Conservation (phyloP, 495 filamentous ascomycete genomes). For the Stereocaulon alpinum region DNA sequence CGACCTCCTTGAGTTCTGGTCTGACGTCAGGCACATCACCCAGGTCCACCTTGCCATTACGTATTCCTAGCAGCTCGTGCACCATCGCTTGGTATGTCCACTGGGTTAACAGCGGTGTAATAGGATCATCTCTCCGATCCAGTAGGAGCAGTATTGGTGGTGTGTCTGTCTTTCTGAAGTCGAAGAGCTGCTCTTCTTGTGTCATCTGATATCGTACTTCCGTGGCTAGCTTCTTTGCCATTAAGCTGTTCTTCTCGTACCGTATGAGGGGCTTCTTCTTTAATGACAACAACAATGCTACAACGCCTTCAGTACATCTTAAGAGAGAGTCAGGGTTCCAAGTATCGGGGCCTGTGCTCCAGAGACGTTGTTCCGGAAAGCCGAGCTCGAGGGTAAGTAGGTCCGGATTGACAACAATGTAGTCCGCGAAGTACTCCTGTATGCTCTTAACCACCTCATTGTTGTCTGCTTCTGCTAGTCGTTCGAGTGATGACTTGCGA, state of each 20-base stretch:
- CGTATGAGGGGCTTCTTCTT: constrained; percentile 95
- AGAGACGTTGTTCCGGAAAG: constrained; percentile 65
- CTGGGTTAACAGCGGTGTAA: constrained; percentile 90
- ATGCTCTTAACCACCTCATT: constrained; percentile 89
- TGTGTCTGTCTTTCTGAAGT: constrained; percentile 91
- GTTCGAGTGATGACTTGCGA: constrained; percentile 90
- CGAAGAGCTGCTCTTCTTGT: constrained; percentile 94
- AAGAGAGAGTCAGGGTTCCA: constrained; percentile 87
- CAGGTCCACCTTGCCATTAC: constrained; percentile 84
- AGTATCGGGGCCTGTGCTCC: constrained; percentile 62
- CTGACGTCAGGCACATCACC: constrained; percentile 79
- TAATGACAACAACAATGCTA: constrained; percentile 69
- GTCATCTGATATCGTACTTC: constrained; percentile 87
- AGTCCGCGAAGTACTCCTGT: constrained; percentile 94
- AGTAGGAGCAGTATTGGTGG: constrained; percentile 85
- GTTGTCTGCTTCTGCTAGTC: constrained; percentile 93
- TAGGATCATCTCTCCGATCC: constrained; percentile 87
- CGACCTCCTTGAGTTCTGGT: constrained; percentile 88
- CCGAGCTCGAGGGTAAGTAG: constrained; percentile 73
- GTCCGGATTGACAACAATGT: constrained; percentile 88
- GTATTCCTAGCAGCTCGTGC: constrained; percentile 86
- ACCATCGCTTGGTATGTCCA: constrained; percentile 99
- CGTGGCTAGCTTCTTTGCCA: constrained; percentile 85
- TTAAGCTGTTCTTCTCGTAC: constrained; percentile 82
- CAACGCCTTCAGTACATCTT: constrained; percentile 73